These are phyloP conservation scores for Obba rivulosa DNA, from an alignment of 768 basidiomycete species.

Conservation along the genomic window DNA sequence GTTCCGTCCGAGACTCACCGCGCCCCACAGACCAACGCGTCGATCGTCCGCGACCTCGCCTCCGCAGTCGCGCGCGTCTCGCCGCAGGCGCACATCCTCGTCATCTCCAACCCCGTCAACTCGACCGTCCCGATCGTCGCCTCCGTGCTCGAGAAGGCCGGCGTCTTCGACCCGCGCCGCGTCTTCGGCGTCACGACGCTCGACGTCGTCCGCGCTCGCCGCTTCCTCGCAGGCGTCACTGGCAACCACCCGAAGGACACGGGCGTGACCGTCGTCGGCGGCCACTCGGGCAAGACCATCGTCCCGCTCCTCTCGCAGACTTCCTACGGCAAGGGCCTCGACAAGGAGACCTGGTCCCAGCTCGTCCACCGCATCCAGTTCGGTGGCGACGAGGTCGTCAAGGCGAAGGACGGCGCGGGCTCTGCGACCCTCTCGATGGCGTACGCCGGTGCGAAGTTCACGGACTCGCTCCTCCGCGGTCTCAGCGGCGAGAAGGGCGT, in stretches of 20 bases:
- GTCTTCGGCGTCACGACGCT: constrained; percentile 98
- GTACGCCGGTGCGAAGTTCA: constrained; percentile 70
- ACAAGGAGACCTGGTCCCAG: constrained; percentile 67
- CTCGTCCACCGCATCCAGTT: constrained; percentile 94
- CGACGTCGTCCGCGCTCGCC: constrained; percentile 93
- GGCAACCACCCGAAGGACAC: constrained; percentile 62
- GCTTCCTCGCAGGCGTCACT: constrained; percentile 75
- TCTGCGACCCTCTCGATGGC: constrained; percentile 77
- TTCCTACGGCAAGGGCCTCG: constrained; percentile 59
- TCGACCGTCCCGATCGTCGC: constrained; percentile 98
- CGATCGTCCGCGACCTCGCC: constrained; percentile 95
- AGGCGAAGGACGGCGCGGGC: constrained; percentile 90
- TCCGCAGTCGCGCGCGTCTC: constrained; percentile 78
- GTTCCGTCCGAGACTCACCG: neutral
- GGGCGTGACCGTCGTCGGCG: constrained; percentile 83
- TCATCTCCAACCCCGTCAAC: constrained; percentile 99
- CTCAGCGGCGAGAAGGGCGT: constrained; percentile 64
- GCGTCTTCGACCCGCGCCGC: constrained; percentile 83
- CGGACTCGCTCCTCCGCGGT: constrained; percentile 54
- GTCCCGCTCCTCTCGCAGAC: constrained; percentile 92
- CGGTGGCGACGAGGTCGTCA: constrained; percentile 97
- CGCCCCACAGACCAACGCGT: constrained; percentile 81
- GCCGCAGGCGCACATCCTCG: constrained; percentile 88
- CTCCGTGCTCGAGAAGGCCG: constrained; percentile 83
- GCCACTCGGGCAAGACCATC: constrained; percentile 96